phyloP scores from a whole-genome alignment of 768 basidiomycete species.

The Naganishia vaughanmartiniae region DNA sequence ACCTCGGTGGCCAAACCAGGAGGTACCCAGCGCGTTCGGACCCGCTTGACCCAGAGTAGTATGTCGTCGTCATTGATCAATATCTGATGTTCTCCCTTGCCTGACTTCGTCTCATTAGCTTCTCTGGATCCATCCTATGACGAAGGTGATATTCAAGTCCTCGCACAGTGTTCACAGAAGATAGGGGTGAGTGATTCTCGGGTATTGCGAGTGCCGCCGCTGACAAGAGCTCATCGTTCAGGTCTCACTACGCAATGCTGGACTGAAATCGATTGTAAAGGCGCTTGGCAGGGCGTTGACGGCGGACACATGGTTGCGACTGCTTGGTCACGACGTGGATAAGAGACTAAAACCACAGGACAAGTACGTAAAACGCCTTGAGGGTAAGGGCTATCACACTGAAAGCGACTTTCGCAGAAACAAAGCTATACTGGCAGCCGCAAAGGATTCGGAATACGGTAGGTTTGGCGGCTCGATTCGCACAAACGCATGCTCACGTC shows the following conservation, averaged over 20 bases:
- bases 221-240: background rate
- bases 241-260: conserved; percentile 17
- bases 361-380: background rate
- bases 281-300: conserved; percentile 7
- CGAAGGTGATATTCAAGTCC: conserved; percentile 12
- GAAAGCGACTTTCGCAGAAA: background rate
- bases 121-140: background rate
- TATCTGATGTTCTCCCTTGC: background rate
- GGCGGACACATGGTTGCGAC: conserved; percentile 17
- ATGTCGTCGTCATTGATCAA: background rate
- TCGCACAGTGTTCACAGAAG: conserved; percentile 17
- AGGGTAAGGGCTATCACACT: background rate
- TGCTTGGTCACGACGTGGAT: conserved; percentile 4
- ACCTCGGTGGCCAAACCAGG: background rate
- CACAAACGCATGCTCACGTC: background rate
- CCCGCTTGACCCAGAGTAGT: conserved; percentile 11
- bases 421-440: conserved; percentile 17
- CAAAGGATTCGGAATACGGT: conserved; percentile 25
- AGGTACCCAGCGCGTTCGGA: background rate
- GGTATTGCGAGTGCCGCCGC: background rate
- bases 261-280: background rate
- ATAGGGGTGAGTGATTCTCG: background rate
- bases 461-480: background rate
- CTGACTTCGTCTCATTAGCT: background rate
- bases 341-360: background rate